Evolutionary conservation across 148 eudicot species (phyloP), one percentile per base, ranked within the genome.

Genomic region (Diospyros lotus): DNA sequence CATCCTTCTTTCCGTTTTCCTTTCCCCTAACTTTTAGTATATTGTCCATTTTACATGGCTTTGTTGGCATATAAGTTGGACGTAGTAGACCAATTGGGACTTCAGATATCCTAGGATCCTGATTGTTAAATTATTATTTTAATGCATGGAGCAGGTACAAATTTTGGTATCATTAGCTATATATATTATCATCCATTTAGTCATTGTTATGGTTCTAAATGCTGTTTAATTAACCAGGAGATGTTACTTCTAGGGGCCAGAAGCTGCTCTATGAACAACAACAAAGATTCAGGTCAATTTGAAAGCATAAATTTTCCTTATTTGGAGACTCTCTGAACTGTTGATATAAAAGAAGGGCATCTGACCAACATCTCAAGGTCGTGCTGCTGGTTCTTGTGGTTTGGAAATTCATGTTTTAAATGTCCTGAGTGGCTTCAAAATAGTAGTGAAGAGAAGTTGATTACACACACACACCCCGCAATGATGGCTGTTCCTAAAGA

Each of bases 131-230:
- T 28, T 28, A 62, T 55, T 62, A 70, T 70, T 62, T 70, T 70
- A 53, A 70, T 62, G 13, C 73, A 54, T 12, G 73, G 73, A 55
- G 63, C 73, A 70, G 73, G 73, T 69, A 69, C 17, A 8, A 67
- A 50, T 14, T 18, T 67, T 11, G 15, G 5, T 67, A 17, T 28
- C 28, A 28, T 28, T 28, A 28, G 28, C 28, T 28, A 39, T 18
- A 10, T 17, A 15, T 15, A 9, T 15, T 50, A 46, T 46, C 55
- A 67, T 67, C 6, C 9, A 46, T 14, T 9, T 53, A 67, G 6
- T 46, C 44, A 28, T 40, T 45, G 48, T 9, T 48, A 2, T 1
- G 46, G 9, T 11, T 50, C 4, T 67, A 1, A 3, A 18, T 45
- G 39, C n/a, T 45, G 48, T 67, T 67, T 67, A 51, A 46, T 44